A percentile compares a stretch with the other conserved stretches of the same genome.
Conservation (phyloP, 441 rosid genomes). For the Erodium texanum region DNA sequence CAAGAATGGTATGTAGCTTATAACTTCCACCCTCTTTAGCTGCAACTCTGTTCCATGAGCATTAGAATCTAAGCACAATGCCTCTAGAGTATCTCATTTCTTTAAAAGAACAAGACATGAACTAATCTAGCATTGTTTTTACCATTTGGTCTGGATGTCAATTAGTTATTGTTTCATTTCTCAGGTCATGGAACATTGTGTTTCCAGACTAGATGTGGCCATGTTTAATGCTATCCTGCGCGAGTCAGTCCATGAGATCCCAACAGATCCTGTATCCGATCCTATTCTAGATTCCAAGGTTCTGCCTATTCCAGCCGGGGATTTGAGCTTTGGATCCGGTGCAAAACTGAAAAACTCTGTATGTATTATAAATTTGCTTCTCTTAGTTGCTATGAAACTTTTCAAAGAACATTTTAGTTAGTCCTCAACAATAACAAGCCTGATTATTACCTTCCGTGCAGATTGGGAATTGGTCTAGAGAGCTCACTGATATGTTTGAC, state of each 20-base stretch:
- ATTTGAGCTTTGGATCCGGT: conserved; percentile 87
- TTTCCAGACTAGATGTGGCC: conserved; percentile 87
- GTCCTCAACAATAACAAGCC: background rate
- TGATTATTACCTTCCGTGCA: conserved; percentile 20
- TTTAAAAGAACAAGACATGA: background rate
- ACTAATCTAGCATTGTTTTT: background rate
- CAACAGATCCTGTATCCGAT: conserved; percentile 95
- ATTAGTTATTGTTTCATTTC: conserved; percentile 9
- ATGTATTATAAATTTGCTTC: conserved; percentile 21
- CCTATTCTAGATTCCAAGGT: conserved; percentile 75
- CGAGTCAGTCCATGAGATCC: conserved; percentile 78
- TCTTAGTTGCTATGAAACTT: background rate
- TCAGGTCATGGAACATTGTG: conserved; percentile 92
- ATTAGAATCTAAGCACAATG: background rate
- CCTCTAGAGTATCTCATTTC: background rate
- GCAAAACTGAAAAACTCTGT: conserved; percentile 86
- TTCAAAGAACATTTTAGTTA: background rate
- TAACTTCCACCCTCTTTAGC: conserved; percentile 8
- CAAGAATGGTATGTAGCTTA: conserved; percentile 59
- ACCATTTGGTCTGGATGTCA: background rate
- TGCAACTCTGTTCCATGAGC: background rate
- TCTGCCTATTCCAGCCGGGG: conserved; percentile 81
- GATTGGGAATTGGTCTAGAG: conserved; percentile 98
- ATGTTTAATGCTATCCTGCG: conserved; percentile 98
- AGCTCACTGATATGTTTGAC: conserved; percentile 84